Conservation (phyloP, 2,329 filamentous ascomycete species). For the Arthrobotrys sphaeroides region DNA sequence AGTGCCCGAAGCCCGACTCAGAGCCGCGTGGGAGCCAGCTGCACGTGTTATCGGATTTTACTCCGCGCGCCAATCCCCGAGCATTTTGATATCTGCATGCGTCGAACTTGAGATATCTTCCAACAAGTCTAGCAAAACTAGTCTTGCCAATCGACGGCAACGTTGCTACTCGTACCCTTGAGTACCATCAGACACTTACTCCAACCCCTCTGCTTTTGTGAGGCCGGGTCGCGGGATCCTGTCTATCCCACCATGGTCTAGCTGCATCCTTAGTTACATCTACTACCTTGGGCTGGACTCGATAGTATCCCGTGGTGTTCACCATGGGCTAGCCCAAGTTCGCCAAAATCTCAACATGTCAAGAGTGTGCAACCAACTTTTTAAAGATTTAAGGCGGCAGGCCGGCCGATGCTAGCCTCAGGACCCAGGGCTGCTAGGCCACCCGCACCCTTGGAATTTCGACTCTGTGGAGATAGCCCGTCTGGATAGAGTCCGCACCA, state of each 20-base stretch:
- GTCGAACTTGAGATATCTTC: neutral
- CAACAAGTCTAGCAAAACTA: neutral
- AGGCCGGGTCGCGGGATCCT: neutral
- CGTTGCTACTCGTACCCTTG: neutral
- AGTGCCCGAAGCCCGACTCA: neutral
- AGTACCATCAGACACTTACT: neutral
- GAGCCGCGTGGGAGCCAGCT: constrained; percentile 8
- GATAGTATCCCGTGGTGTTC: neutral
- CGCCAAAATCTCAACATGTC: neutral
- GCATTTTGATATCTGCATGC: neutral
- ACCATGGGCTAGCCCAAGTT: neutral
- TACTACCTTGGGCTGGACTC: no score
- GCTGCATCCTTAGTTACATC: no score
- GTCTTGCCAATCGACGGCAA: neutral
- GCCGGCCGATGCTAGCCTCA: neutral
- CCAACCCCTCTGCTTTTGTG: neutral
- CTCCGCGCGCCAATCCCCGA: constrained; percentile 5
- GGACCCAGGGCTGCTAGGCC: neutral
- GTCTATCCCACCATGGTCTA: neutral
- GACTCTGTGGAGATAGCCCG: neutral
- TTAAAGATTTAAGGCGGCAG: neutral
- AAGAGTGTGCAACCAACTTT: neutral
- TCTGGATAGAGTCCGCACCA: no score
- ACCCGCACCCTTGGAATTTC: neutral
- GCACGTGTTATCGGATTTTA: constrained; percentile 8